These are phyloP conservation scores for Pistacia atlantica DNA, from an alignment of 345 rosid species.

Conservation along the genomic window DNA sequence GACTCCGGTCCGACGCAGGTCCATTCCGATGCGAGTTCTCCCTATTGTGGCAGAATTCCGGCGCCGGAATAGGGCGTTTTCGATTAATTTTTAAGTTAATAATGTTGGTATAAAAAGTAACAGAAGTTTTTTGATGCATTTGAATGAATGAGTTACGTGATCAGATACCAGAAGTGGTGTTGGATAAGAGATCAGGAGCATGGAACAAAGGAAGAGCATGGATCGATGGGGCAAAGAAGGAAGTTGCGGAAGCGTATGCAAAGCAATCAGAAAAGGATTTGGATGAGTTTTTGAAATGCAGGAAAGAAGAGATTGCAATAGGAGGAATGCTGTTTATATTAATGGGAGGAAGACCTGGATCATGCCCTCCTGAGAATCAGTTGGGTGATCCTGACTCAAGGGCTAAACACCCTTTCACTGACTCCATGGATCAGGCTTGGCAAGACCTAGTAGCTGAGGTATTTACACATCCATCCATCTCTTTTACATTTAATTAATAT, in stretches of 20 bases:
- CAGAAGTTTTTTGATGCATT: too few relatives aligned
- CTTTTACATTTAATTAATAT: neutral
- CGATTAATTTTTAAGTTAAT: too few relatives aligned
- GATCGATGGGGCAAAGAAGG: conserved; percentile 58
- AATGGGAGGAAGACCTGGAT: conserved; percentile 53
- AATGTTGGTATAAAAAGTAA: too few relatives aligned
- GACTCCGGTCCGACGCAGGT: too few relatives aligned
- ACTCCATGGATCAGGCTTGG: conserved; percentile 68
- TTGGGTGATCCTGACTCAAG: conserved; percentile 50
- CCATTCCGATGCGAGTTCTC: too few relatives aligned
- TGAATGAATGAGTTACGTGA: neutral
- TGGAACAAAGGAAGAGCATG: conserved; percentile 65
- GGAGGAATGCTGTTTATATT: conserved; percentile 61
- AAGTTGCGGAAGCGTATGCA: conserved; percentile 53
- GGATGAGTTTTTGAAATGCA: conserved; percentile 48
- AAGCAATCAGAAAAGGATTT: conserved; percentile 56
- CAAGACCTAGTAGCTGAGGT: conserved; percentile 63
- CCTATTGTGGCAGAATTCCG: too few relatives aligned
- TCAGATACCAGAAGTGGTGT: conserved; percentile 52
- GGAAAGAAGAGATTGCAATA: conserved; percentile 55
- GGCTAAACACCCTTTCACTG: conserved; percentile 61
- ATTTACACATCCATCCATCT: neutral
- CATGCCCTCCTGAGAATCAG: conserved; percentile 39
- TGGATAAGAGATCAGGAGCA: conserved; percentile 41
- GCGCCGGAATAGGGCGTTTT: too few relatives aligned